Conservation (phyloP, 1,284 basidiomycete species). For the Irpex sp. region DNA sequence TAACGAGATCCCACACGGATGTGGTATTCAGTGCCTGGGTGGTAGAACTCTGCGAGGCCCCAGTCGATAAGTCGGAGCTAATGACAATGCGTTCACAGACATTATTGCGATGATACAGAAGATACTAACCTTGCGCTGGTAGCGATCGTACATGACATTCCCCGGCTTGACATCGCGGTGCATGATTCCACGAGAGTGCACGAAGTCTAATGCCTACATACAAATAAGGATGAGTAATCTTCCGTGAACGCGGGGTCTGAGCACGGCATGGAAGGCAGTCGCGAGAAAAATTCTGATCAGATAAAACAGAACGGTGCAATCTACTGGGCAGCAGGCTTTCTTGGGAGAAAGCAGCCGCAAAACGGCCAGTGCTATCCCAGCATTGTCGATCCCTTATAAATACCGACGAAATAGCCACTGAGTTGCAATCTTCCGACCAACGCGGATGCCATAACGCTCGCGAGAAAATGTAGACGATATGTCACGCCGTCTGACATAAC, state of each 20-base stretch:
- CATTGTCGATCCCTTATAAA: not conserved
- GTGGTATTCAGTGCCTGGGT: slow-evolving; percentile 83
- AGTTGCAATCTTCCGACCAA: too few relatives aligned
- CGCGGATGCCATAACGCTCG: not conserved
- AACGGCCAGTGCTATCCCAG: not conserved
- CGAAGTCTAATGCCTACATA: slow-evolving; percentile 77
- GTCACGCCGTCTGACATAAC: not conserved
- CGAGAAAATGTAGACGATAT: not conserved
- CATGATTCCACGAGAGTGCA: slow-evolving; percentile 88
- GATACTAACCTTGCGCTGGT: slow-evolving; percentile 59
- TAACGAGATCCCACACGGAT: slow-evolving; percentile 88
- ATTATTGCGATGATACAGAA: not conserved
- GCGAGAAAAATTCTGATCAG: not conserved
- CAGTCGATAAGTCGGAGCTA: slow-evolving; percentile 86
- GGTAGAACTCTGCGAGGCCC: slow-evolving; percentile 92
- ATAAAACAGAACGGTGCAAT: not conserved
- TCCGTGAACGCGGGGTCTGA: slow-evolving; percentile 3
- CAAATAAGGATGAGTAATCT: not conserved
- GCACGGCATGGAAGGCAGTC: not conserved
- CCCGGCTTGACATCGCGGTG: slow-evolving; percentile 91
- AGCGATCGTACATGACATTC: slow-evolving; percentile 90
- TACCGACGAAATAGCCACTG: not conserved
- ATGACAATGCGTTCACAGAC: not conserved
- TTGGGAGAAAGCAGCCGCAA: not conserved
- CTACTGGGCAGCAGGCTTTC: not conserved